Conservation (phyloP, 805 yeast species). For the Wickerhamomyces canadensis region DNA sequence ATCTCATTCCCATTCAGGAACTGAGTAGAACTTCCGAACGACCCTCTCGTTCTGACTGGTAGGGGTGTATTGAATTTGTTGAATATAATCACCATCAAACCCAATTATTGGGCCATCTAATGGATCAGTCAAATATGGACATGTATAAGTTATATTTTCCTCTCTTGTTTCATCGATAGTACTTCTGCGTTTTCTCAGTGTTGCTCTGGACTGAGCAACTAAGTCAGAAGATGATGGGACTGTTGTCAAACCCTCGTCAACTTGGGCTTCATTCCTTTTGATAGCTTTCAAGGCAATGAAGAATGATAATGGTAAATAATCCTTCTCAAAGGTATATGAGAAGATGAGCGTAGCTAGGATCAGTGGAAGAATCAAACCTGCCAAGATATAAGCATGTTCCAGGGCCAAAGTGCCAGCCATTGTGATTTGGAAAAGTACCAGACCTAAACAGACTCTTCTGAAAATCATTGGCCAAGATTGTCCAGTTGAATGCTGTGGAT, state of each 20-base stretch:
- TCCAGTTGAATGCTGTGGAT: constrained; percentile 95
- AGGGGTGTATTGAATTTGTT: constrained; percentile 19
- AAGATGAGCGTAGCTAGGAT: constrained; percentile 63
- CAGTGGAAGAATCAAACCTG: constrained; percentile 68
- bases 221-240: neutral
- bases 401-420: constrained; percentile 89
- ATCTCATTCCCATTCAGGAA: constrained; percentile 24
- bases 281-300: constrained; percentile 87
- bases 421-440: constrained; percentile 80
- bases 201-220: constrained; percentile 11
- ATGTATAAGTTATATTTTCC: constrained; percentile 53
- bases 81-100: constrained; percentile 25
- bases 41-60: constrained; percentile 17
- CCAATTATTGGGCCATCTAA: constrained; percentile 84
- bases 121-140: constrained; percentile 64
- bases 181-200: constrained; percentile 17
- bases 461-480: constrained; percentile 92
- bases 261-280: constrained; percentile 3
- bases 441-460: constrained; percentile 75
- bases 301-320: constrained; percentile 73
- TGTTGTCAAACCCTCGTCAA: neutral
- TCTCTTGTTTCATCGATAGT: constrained; percentile 25
- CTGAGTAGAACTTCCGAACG: constrained; percentile 14
- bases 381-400: constrained; percentile 71
- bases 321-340: constrained; percentile 76